These are phyloP conservation scores for Bryoerythrophyllum caledonicum DNA, from an alignment of 225 moss, liverwort and hornwort species.

Conservation along the genomic window DNA sequence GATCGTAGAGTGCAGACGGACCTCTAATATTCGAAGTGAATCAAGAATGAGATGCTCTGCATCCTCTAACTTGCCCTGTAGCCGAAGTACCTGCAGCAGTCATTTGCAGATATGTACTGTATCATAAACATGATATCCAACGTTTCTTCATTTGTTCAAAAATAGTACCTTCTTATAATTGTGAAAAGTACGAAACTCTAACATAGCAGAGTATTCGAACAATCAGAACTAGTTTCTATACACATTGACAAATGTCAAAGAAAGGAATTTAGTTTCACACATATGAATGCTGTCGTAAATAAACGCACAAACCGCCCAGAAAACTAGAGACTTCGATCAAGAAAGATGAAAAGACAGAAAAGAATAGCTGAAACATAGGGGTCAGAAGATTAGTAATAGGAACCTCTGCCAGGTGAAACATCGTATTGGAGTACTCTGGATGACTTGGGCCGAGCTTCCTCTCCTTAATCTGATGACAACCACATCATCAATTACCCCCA, in stretches of 20 bases:
- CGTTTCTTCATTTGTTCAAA: neutral
- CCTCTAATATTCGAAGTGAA: constrained; percentile 83
- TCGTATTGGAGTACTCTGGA: constrained; percentile 85
- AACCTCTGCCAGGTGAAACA: constrained; percentile 98
- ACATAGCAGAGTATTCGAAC: neutral
- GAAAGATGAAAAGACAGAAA: neutral
- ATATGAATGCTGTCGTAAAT: neutral
- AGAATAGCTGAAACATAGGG: neutral
- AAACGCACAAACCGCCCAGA: neutral
- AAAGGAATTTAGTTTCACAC: neutral
- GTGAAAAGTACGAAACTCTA: neutral
- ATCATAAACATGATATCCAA: neutral
- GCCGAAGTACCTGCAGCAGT: constrained; percentile 64
- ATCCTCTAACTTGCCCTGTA: constrained; percentile 66
- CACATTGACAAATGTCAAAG: neutral
- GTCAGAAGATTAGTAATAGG: constrained; percentile 8
- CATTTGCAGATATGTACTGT: constrained; percentile 21
- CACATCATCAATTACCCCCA: constrained; percentile 22
- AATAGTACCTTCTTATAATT: neutral
- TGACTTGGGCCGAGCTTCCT: constrained; percentile 74
- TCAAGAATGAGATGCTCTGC: constrained; percentile 84
- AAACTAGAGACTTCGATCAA: neutral
- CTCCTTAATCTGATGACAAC: constrained; percentile 75
- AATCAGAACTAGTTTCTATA: neutral
- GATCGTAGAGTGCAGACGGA: constrained; percentile 19